Evolutionary conservation across 2,329 filamentous ascomycete genomes (phyloP), one percentile per base, ranked within the genome.

Genomic region (Colletotrichum sp.): DNA sequence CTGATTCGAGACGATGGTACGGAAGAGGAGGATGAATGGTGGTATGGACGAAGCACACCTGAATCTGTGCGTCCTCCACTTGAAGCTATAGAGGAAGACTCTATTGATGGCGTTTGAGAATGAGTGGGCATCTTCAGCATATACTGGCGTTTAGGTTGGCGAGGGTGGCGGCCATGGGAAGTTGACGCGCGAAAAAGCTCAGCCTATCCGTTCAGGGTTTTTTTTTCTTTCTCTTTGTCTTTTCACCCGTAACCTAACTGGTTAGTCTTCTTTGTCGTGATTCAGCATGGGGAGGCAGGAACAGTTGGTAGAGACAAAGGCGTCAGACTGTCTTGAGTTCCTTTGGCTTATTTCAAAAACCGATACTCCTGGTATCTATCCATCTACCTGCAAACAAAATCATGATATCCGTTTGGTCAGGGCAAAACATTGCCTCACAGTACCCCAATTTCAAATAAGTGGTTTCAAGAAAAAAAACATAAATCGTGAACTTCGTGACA

Each of bases 1-100:
- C 84, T 93, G n/a, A 93, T 93, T 77, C 88, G 89, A 65, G 91
- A 93, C 75, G 90, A 92, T 71, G 90, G 90, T 22, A 83, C 89
- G 24, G 88, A 89, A 24, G 89, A 91, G 71, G 88, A 92, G 81
- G 92, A 93, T 77, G 89, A 92, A 78, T 93, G 92, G 90, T 89
- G 89, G 85, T 92, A 92, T 79, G 90, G 91, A 62, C 87, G 87
- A 68, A 84, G 83, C 39, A 86, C 88, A 3, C 87, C 89, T n/a
- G 89, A 89, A 36, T 90, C 89, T n/a, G 86, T 92, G 63, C 86
- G 88, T 48, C 90, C 90, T 48, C 87, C 89, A 15, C 80, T 86
- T 2, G 87, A 88, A 75, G 86, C 86, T 26, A 89, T 88, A 71
- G 89, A 91, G 77, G 90, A 91, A 74, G 90, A 91, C 77, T 83